Percentiles rank a stretch among this genome's conserved stretches.
These are phyloP conservation scores for Aschersonia sp. DNA, from an alignment of 2,329 filamentous ascomycete genomes.

Conservation along the genomic window DNA sequence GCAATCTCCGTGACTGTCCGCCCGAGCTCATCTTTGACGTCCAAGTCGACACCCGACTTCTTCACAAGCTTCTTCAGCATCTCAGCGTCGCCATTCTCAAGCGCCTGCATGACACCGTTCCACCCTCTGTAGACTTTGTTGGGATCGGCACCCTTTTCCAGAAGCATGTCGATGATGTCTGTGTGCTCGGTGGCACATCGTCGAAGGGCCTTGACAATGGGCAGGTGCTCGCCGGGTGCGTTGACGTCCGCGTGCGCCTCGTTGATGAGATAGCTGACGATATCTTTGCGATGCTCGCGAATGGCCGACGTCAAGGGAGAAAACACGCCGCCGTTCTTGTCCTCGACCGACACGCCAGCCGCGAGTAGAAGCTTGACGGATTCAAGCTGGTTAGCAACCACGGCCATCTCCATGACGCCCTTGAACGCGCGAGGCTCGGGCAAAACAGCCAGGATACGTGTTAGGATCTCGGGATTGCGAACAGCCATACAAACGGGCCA, in stretches of 20 bases:
- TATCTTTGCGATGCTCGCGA: slow-evolving; percentile 45
- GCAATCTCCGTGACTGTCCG: slow-evolving; percentile 43
- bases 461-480: slow-evolving; percentile 42
- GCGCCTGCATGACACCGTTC: slow-evolving; percentile 50
- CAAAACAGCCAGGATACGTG: slow-evolving; percentile 41
- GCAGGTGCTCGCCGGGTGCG: slow-evolving; percentile 54
- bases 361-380: slow-evolving; percentile 50
- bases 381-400: slow-evolving; percentile 51
- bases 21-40: slow-evolving; percentile 37
- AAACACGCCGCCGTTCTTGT: slow-evolving; percentile 61
- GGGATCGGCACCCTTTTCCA: slow-evolving; percentile 50
- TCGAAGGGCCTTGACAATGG: slow-evolving; percentile 55
- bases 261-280: slow-evolving; percentile 46
- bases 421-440: slow-evolving; percentile 47
- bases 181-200: slow-evolving; percentile 40
- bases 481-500: slow-evolving; percentile 62
- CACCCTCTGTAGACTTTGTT: slow-evolving; percentile 54
- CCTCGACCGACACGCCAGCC: slow-evolving; percentile 53
- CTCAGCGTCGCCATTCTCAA: slow-evolving; percentile 45
- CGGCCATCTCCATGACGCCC: slow-evolving; percentile 54
- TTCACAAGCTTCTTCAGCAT: slow-evolving; percentile 37
- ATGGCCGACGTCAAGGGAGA: slow-evolving; percentile 54
- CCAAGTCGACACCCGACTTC: slow-evolving; percentile 34
- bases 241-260: slow-evolving; percentile 51
- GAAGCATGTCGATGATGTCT: slow-evolving; percentile 46